A percentile compares a stretch with the other conserved stretches of the same genome.
phyloP scores from a whole-genome alignment of 1,139 yeast genomes.

The Zygosaccharomyces sapae region DNA sequence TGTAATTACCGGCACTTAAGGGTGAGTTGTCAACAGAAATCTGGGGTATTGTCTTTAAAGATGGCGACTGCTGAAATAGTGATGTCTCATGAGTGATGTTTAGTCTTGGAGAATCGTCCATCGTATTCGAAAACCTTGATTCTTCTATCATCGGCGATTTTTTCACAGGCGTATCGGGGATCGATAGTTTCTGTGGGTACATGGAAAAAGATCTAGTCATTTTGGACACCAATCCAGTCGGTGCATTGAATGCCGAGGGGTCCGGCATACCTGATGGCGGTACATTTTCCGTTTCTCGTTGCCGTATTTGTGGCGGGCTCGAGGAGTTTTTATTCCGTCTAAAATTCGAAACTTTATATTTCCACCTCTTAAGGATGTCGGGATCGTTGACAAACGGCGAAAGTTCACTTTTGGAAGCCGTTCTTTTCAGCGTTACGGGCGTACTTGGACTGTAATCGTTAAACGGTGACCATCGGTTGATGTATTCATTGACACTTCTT shows the following conservation, averaged over 20 bases:
- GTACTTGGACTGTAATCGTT: slow-evolving; percentile 17
- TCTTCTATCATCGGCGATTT: slow-evolving; percentile 31
- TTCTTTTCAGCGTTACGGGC: slow-evolving; percentile 16
- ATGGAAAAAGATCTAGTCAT: slow-evolving; percentile 15
- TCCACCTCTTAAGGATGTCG: slow-evolving; percentile 23
- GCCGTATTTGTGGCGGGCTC: slow-evolving; percentile 8
- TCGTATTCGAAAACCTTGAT: slow-evolving; percentile 13
- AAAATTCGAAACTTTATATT: slow-evolving; percentile 13
- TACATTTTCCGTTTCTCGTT: slow-evolving; percentile 7
- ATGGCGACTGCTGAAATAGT: slow-evolving; percentile 14
- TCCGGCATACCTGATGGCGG: slow-evolving; percentile 21
- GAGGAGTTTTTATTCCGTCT: slow-evolving; percentile 8
- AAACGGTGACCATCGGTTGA: slow-evolving; percentile 30
- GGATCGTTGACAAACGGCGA: slow-evolving; percentile 31
- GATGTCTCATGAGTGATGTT: slow-evolving; percentile 15
- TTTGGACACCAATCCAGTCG: slow-evolving; percentile 34
- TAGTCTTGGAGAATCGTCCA: slow-evolving; percentile 12
- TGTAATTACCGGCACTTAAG: slow-evolving; percentile 8
- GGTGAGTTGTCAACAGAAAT: slow-evolving; percentile 21
- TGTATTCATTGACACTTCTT: slow-evolving; percentile 17
- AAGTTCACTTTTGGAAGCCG: slow-evolving; percentile 29
- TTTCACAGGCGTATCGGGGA: slow-evolving; percentile 37
- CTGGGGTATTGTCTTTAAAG: slow-evolving; percentile 12
- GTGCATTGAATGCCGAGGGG: slow-evolving; percentile 24
- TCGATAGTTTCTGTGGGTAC: slow-evolving; percentile 25